Base-by-base conservation (phyloP, 805 yeast genomes). In the Pichia cabralensis region DNA sequence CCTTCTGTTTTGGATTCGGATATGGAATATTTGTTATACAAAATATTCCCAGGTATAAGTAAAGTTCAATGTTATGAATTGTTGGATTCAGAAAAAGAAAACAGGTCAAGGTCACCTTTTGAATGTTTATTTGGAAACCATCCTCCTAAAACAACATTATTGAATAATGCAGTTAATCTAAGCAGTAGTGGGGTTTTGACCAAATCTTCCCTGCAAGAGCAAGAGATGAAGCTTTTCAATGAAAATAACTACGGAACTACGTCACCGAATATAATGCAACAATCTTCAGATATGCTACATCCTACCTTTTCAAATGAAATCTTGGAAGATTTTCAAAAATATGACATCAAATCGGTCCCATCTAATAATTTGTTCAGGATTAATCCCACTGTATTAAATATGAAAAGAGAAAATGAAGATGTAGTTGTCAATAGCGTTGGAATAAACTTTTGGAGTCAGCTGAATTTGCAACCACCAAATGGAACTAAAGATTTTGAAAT, bases 401-500 rank as follows among this genome's bases (percentile, higher is more conserved):
- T 62, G 4, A 57, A 50, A 36, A 43, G 68, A 15, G 35, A 56
- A 33, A 59, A 64, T 30, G 60, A 65, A 32, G 60, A 51, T 20
- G 57, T 63, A 38, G 67, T 61, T 22, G 61, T 69, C 27, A 74
- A 66, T 49, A 65, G 65, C 45, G 59, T 65, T 22, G 74, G 71
- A 31, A 52, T 68, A 13, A 53, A 56, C 39, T 69, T 68, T 46
- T 78, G 79, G 86, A 74, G 62, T 45, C 56, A 65, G 28, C 49
- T 81, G 45, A 69, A 72, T 38, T 62, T 80, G 32, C 65, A 67
- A 28, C 83, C 89, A 0, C 45, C 68, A 7, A 50, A 53, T 17
- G 67, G 65, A 1, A 53, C 58, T 2, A 77, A 79, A 41, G 60
- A 69, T 38, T 69, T 77, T 39, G 70, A 69, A 36, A 53, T 74